A percentile compares a stretch with the other conserved stretches of the same genome.
These are phyloP conservation scores for Amoebophrya sp. DNA, from an alignment of 169 alveolate species.

Conservation along the genomic window DNA sequence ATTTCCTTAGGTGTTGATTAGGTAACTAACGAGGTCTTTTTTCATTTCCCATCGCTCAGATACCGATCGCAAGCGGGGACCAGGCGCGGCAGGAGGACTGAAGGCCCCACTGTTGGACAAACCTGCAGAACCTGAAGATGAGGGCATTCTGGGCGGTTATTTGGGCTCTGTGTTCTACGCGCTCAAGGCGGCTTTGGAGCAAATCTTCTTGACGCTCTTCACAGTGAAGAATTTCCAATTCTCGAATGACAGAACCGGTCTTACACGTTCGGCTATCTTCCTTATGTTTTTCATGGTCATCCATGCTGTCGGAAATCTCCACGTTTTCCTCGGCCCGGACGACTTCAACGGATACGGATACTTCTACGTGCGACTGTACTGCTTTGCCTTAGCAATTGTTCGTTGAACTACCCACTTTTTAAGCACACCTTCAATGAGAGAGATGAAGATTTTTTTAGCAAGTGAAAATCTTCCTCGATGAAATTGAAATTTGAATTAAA, in stretches of 20 bases:
- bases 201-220: slow-evolving; percentile 43
- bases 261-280: slow-evolving; percentile 50
- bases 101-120: slow-evolving; percentile 6
- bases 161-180: slow-evolving; percentile 24
- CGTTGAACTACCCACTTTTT: too few relatives aligned
- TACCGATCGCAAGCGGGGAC: background rate
- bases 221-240: slow-evolving; percentile 40
- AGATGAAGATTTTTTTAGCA: too few relatives aligned
- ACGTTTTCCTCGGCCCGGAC: slow-evolving; percentile 52
- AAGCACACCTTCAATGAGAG: too few relatives aligned
- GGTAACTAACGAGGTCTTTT: too few relatives aligned
- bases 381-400: slow-evolving; percentile 47
- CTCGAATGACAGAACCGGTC: slow-evolving; percentile 50
- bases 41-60: too few relatives aligned
- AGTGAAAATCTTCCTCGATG: too few relatives aligned
- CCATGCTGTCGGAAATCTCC: slow-evolving; percentile 52
- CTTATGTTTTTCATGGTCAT: slow-evolving; percentile 49
- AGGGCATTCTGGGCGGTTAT: background rate
- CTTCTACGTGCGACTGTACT: slow-evolving; percentile 47
- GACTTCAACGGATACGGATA: slow-evolving; percentile 51
- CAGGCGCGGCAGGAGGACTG: background rate
- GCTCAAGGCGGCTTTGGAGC: slow-evolving; percentile 30
- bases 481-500: too few relatives aligned
- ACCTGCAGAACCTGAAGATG: background rate
- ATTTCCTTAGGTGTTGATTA: too few relatives aligned